Percentiles rank a stretch among this genome's conserved stretches.
Evolutionary conservation across 2,329 filamentous ascomycete genomes (phyloP).

Genomic region (Sclerotinia borealis): DNA sequence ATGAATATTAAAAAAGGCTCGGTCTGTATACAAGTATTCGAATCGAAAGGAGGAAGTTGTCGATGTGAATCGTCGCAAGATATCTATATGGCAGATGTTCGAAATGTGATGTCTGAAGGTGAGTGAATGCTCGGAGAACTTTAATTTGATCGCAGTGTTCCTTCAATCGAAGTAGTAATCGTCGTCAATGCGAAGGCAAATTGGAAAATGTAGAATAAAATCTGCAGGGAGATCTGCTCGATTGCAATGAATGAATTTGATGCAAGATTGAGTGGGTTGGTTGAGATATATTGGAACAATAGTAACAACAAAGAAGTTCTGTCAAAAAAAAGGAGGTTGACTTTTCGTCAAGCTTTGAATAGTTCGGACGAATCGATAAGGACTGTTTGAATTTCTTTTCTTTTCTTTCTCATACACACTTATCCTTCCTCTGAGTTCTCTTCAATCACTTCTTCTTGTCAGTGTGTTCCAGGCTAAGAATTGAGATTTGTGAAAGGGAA

Average conservation of each 20-base stretch:
- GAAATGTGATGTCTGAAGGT: constrained; percentile 2
- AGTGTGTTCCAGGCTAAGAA: background rate
- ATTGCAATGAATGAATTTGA: constrained; percentile 2
- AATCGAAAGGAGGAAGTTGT: constrained; percentile 10
- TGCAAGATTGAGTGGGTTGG: background rate
- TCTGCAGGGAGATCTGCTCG: background rate
- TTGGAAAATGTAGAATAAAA: background rate
- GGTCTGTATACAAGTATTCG: constrained; percentile 11
- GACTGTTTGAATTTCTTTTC: background rate
- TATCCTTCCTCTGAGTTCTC: background rate
- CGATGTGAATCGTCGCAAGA: constrained; percentile 6
- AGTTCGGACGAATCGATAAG: background rate
- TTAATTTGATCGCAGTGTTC: background rate
- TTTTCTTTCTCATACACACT: background rate
- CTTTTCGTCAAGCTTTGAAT: background rate
- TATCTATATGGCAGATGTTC: background rate
- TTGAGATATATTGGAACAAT: constrained; percentile 7
- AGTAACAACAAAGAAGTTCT: constrained; percentile 13
- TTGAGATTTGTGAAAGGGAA: background rate
- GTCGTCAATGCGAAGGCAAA: background rate
- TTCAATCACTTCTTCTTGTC: background rate
- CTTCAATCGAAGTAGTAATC: background rate
- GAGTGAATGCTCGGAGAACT: background rate
- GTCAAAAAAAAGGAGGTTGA: constrained; percentile 10
- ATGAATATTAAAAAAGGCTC: constrained; percentile 7